Conservation (phyloP, 208 protist species). For the Leishmania mexicana region DNA sequence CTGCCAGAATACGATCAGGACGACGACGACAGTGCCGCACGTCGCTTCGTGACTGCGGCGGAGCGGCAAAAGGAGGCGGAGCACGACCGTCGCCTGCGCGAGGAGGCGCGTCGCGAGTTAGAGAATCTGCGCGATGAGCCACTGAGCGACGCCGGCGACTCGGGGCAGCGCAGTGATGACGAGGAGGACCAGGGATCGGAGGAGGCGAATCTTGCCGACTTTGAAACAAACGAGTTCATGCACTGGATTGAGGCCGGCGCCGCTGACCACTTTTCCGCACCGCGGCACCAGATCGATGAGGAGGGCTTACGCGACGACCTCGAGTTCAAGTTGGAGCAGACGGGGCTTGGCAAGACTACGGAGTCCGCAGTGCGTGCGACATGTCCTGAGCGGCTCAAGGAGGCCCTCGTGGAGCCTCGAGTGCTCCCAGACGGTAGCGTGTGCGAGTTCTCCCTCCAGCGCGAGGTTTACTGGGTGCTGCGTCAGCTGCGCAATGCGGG, state of each 20-base stretch:
- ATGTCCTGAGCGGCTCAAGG: constrained; percentile 69
- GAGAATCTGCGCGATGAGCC: constrained; percentile 50
- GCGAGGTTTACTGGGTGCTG: constrained; percentile 86
- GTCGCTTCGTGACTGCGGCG: constrained; percentile 54
- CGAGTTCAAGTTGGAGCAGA: constrained; percentile 72
- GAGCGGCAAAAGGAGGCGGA: constrained; percentile 58
- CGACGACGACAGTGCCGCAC: constrained; percentile 12
- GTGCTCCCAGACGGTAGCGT: constrained; percentile 49
- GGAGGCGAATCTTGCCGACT: constrained; percentile 37
- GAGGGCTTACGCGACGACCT: constrained; percentile 30
- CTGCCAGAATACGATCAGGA: constrained; percentile 24
- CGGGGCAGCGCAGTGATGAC: constrained; percentile 8
- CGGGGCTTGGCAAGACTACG: constrained; percentile 59
- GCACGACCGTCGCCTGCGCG: constrained; percentile 44
- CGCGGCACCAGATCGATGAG: constrained; percentile 5
- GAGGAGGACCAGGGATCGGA: constrained; percentile 24
- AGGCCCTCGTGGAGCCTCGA: constrained; percentile 47
- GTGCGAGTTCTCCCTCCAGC: constrained; percentile 57
- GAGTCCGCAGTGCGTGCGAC: constrained; percentile 40
- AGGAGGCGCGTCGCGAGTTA: constrained; percentile 53
- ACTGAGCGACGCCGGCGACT: constrained; percentile 24
- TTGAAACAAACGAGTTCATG: constrained; percentile 62
- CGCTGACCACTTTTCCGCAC: constrained; percentile 12
- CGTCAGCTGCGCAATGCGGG: constrained; percentile 71
- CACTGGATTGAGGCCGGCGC: constrained; percentile 65